These are phyloP conservation scores for Amphichorda felina DNA, from an alignment of 2,329 filamentous ascomycete species.

Conservation along the genomic window DNA sequence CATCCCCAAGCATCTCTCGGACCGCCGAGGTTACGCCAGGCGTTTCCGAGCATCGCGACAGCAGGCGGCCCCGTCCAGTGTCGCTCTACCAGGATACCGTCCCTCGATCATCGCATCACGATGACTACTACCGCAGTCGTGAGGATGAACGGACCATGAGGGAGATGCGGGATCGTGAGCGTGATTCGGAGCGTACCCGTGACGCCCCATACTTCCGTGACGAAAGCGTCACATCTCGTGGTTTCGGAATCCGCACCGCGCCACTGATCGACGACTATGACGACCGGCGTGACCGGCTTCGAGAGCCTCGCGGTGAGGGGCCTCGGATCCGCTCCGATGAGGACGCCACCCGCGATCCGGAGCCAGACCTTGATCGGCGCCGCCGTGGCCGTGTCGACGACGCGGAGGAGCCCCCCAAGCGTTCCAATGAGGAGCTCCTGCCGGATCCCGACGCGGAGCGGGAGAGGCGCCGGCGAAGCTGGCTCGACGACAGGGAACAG, in stretches of 20 bases:
- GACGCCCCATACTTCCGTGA: conserved; percentile 28
- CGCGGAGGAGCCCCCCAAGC: conserved; percentile 5
- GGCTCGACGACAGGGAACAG: conserved; percentile 10
- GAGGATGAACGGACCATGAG: conserved; percentile 33
- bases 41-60: conserved; percentile 7
- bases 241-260: conserved; percentile 39
- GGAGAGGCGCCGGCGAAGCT: conserved; percentile 14
- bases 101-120: conserved; percentile 28
- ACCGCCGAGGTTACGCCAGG: background rate
- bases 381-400: conserved; percentile 4
- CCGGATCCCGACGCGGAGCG: conserved; percentile 15
- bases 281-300: conserved; percentile 27
- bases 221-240: conserved; percentile 31
- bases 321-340: conserved; percentile 18
- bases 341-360: conserved; percentile 11
- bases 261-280: conserved; percentile 20
- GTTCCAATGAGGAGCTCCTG: conserved; percentile 9
- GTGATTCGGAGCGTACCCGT: conserved; percentile 19
- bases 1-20: conserved; percentile 18
- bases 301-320: conserved; percentile 16
- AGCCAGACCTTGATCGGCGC: conserved; percentile 5
- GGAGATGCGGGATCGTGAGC: conserved; percentile 26
- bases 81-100: conserved; percentile 41
- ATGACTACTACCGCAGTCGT: conserved; percentile 35
- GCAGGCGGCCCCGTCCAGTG: conserved; percentile 28